Conservation (phyloP, 768 basidiomycete species). For the Hericium erinaceus region DNA sequence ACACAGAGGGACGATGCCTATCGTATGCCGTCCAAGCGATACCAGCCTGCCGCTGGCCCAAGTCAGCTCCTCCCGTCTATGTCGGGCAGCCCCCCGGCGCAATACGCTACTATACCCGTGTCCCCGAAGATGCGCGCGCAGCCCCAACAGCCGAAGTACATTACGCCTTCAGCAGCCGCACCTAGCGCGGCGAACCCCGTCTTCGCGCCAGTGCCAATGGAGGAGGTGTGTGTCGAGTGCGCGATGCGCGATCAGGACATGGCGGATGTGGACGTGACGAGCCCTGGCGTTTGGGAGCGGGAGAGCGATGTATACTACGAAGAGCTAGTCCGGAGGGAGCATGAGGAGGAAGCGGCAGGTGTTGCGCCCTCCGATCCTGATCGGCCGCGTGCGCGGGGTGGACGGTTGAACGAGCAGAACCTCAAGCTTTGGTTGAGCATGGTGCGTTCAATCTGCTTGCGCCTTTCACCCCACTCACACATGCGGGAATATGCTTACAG, state of each 20-base stretch:
- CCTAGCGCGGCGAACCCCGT: slow-evolving; percentile 53
- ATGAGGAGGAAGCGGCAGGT: slow-evolving; percentile 54
- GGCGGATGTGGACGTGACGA: slow-evolving; percentile 87
- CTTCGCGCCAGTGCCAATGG: slow-evolving; percentile 39
- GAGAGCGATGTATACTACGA: slow-evolving; percentile 77
- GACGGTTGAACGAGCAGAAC: slow-evolving; percentile 66
- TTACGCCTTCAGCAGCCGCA: slow-evolving; percentile 40
- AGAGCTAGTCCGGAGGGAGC: slow-evolving; percentile 65
- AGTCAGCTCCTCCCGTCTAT: background rate
- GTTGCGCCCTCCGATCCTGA: slow-evolving; percentile 42
- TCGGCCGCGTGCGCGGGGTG: slow-evolving; percentile 57
- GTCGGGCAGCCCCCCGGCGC: slow-evolving; percentile 1
- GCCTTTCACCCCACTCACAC: background rate
- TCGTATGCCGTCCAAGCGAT: background rate
- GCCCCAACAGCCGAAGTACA: slow-evolving; percentile 70
- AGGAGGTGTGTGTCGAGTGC: slow-evolving; percentile 93
- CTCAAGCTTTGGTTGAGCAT: slow-evolving; percentile 72
- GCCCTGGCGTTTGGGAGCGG: slow-evolving; percentile 84
- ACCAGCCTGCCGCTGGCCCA: background rate
- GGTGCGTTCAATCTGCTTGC: slow-evolving; percentile 33
- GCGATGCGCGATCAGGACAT: slow-evolving; percentile 99
- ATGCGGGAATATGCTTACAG: slow-evolving; percentile 30
- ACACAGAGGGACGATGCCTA: background rate
- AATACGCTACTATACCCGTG: slow-evolving; percentile 38
- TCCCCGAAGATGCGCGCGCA: slow-evolving; percentile 59